Conservation (phyloP, 2,329 filamentous ascomycete genomes). For the Nothophoma quercina region DNA sequence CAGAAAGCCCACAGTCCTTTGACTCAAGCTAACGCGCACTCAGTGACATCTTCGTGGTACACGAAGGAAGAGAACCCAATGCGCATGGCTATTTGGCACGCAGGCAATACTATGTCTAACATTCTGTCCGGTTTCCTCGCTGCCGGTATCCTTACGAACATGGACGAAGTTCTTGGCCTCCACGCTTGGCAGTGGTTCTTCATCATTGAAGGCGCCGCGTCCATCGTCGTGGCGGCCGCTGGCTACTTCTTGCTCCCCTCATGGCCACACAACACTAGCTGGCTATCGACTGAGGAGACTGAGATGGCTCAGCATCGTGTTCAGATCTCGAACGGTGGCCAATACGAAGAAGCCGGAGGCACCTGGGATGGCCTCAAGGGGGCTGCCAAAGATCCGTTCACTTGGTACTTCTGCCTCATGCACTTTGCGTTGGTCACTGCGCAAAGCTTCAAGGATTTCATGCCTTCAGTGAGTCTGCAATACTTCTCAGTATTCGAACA, state of each 20-base stretch:
- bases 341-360: slow-evolving; percentile 52
- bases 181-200: slow-evolving; percentile 56
- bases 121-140: slow-evolving; percentile 57
- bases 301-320: slow-evolving; percentile 41
- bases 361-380: slow-evolving; percentile 50
- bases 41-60: slow-evolving; percentile 55
- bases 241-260: slow-evolving; percentile 50
- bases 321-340: slow-evolving; percentile 38
- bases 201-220: slow-evolving; percentile 64
- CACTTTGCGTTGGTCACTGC: slow-evolving; percentile 49
- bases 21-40: not conserved
- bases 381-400: slow-evolving; percentile 50
- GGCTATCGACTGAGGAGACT: slow-evolving; percentile 22
- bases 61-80: slow-evolving; percentile 55
- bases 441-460: slow-evolving; percentile 44
- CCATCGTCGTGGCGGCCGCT: slow-evolving; percentile 47
- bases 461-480: slow-evolving; percentile 35
- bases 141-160: slow-evolving; percentile 55
- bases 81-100: slow-evolving; percentile 57
- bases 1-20: not conserved
- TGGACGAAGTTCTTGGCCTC: slow-evolving; percentile 52
- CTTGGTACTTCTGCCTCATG: slow-evolving; percentile 52
- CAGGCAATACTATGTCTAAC: slow-evolving; percentile 56
- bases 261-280: slow-evolving; percentile 20
- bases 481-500: too few species aligned